Evolutionary conservation across 352 stramenopile genomes (phyloP), one percentile per base, ranked within the genome.

Genomic region (Peronosclerospora sorghi): DNA sequence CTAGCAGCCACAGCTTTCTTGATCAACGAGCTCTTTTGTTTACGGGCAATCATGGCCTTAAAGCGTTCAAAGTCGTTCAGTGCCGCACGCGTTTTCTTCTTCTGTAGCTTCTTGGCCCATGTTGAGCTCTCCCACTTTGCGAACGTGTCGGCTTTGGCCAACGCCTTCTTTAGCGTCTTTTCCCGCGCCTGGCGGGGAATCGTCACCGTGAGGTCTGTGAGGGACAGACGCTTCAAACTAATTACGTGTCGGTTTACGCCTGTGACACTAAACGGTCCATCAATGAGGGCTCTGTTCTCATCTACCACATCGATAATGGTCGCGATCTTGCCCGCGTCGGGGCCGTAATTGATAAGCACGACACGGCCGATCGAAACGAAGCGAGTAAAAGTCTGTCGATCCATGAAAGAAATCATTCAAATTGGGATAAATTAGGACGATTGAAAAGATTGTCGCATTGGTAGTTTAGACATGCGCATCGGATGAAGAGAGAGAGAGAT

Each of bases 231-330:
- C 74, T 95, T 97, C 75, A 97, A 98, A 66, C 90, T 84, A 72
- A 99, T 98, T 46, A 99, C 85, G 76, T 99, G 95, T 67, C 96
- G 94, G 48, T 89, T 84, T 29, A 99, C 94, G 53, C 94, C 96
- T 26, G 96, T 98, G 41, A 96, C 78, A 58, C 81, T 79, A 52
- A 88, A 83, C 24, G 96, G 95, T 55, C 95, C 96, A 54, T 99
- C 95, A 30, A 99, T 76, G n/a, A 99, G 78, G 38, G 83, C 80
- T 73, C 95, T 98, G 83, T 98, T 99, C 73, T 97, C 86, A 60
- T 99, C 96, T 39, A 99, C 92, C 47, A 99, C 95, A 71, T 99
- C 96, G 68, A 99, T 96, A 75, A 99, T 98, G 42, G 92, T 98
- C 61, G 82, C 89, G 46, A 99, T 87, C 80, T 98, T 99, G 64